A percentile compares a stretch with the other conserved stretches of the same genome.
Conservation (phyloP, 163 green algal species). For the Coccomyxa subellipsoidea region DNA sequence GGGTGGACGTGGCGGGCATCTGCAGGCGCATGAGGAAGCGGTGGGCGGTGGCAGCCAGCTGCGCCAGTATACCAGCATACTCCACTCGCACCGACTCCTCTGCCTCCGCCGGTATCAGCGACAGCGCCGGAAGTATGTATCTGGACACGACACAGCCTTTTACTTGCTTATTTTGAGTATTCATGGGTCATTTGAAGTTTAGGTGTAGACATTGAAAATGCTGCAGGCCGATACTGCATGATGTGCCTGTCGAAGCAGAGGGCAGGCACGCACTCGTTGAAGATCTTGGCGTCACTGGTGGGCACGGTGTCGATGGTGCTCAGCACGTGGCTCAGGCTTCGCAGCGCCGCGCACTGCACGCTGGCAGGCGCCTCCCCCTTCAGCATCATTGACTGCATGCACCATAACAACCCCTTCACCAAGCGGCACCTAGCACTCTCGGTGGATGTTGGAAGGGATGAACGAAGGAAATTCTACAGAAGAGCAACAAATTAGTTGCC, state of each 20-base stretch:
- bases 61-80: constrained; percentile 41
- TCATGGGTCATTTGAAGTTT: not conserved
- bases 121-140: constrained; percentile 91
- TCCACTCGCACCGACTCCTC: constrained; percentile 80
- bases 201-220: too few relatives aligned
- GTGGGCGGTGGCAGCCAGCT: constrained; percentile 66
- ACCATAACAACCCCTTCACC: not conserved
- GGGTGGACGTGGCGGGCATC: not conserved
- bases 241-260: too few relatives aligned
- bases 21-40: constrained; percentile 66
- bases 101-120: constrained; percentile 71
- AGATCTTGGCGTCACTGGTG: constrained; percentile 66
- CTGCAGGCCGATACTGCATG: too few relatives aligned
- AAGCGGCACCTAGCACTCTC: too few relatives aligned
- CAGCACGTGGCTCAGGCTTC: constrained; percentile 53
- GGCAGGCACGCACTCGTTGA: constrained; percentile 59
- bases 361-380: constrained; percentile 29
- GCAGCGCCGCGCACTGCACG: constrained; percentile 57
- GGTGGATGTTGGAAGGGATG: too few relatives aligned
- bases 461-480: too few relatives aligned
- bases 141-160: constrained; percentile 8
- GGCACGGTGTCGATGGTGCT: constrained; percentile 38
- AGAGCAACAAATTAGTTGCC: too few relatives aligned
- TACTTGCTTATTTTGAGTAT: not conserved
- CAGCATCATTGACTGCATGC: constrained; percentile 56